Base-by-base conservation (phyloP, 2,329 filamentous ascomycete genomes). In the Xylaria hypoxylon region DNA sequence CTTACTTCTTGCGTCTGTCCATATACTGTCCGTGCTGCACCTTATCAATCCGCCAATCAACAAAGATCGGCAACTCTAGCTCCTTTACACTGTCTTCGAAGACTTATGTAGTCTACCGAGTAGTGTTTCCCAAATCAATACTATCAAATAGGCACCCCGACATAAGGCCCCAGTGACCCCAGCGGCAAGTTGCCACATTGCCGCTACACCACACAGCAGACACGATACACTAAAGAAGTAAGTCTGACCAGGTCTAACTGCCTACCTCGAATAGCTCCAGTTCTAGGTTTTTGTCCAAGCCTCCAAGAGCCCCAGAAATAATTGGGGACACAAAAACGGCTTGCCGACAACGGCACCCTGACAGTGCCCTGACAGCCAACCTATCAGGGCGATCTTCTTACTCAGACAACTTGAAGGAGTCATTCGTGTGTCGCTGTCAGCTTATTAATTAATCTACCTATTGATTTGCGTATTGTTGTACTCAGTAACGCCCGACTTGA, bases 271-370 rank as follows among this genome's bases (percentile, higher is more conserved):
- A 45, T 52, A 19, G 44, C 15, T 51, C 33, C 31, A 51, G 51
- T 56, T 65, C 35, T 44, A 53, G 31, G 62, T 22, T 26, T 47
- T 10, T 19, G n/a, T 50, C 28, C 24, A 55, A 35, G 47, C 33
- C 55, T 26, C 55, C 47, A 52, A 42, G 38, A 22, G 13, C 50
- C 38, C 50, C 50, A 44, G 17, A 48, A 45, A 57, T 62, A 65
- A 68, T 50, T 28, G 45, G 65, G 50, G 38, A 57, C 28, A 38
- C 42, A 52, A 24, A n/a, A 45, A 38, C 40, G 24, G 57, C 38
- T 48, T 64, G 35, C 57, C 56, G 61, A 66, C 61, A 62, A 58
- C 64, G 64, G 64, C 53, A 44, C 53, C 40, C 38, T 55, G 15
- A 38, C 35, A 38, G 64, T 48, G 35, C 53, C 40, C 38, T 55